Base-by-base conservation (phyloP, 345 rosid species). In the Noccaea caerulescens region DNA sequence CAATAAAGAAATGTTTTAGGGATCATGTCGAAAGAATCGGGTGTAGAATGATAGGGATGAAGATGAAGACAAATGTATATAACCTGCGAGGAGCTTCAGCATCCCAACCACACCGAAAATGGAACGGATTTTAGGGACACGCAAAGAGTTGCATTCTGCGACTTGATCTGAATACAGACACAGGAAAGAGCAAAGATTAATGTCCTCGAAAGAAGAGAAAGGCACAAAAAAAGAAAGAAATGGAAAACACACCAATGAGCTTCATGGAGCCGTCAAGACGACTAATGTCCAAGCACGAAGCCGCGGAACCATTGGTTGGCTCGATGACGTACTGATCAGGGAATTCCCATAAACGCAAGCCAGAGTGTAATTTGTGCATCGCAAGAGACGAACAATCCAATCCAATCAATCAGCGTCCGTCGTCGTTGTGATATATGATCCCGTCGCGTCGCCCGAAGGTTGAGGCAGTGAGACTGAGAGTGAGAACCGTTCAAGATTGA, bases 311-410 rank as follows among this genome's bases (percentile, higher is more conserved):
- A 78, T 94, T 93, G 51, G 87, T 87, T 47, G 99, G 96, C 80
- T 94, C 97, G 72, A 94, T 79, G 27, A 89, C 83, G 77, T 84
- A 94, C 83, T 91, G 88, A 80, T 94, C 96, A 9, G 99, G 93
- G 70, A 89, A 89, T 69, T 89, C 99, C 97, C 99, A 94, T 13
- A 91, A 79, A 44, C 95, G 88, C 91, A 91, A 78, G 6, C 93
- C 82, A 11, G 92, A 79, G 70, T 87, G 84, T n/a, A 94, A 80
- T 87, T 84, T 93, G 80, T 85, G 86, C 67, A 79, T 82, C 4
- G 42, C 93, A 84, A 50, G 47, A 45, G 55, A 51, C 13, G 20
- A 58, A n/a, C 38, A 42, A 27, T 33, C 5, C 43, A 9, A 56
- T 20, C 23, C 61, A 11, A 52, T 39, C 62, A 59, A 10, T 49